Conservation (phyloP, 23 red algal genomes). For the Gracilaria domingensis region DNA sequence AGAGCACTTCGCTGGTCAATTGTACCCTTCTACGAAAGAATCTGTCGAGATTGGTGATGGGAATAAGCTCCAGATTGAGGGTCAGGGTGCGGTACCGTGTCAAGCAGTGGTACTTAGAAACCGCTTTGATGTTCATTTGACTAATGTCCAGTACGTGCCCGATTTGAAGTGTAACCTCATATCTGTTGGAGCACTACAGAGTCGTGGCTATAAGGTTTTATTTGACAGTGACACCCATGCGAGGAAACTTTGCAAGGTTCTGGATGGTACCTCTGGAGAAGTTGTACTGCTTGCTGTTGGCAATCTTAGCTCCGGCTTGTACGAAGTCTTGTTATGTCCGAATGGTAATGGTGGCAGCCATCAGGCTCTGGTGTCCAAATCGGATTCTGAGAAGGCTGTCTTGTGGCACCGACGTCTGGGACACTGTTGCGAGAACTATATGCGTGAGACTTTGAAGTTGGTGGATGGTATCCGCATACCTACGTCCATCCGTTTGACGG, state of each 20-base stretch:
- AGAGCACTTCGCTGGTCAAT: neutral
- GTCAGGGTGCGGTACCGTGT: neutral
- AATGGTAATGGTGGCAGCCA: neutral
- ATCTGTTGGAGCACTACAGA: slow-evolving; percentile 12
- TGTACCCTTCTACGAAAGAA: neutral
- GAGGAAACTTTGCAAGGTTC: neutral
- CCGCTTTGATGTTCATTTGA: neutral
- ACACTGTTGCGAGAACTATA: neutral
- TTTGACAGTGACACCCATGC: slow-evolving; percentile 1
- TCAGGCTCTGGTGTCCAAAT: neutral
- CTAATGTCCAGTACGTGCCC: slow-evolving; percentile 2
- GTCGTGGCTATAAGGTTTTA: neutral
- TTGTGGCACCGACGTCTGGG: slow-evolving; percentile 1
- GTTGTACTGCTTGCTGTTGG: neutral
- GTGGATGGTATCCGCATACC: slow-evolving; percentile 31
- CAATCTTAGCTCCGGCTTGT: no score
- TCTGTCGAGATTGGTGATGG: slow-evolving; percentile 36
- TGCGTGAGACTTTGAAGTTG: neutral
- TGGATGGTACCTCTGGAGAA: neutral
- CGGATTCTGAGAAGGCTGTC: neutral
- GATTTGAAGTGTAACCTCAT: slow-evolving; percentile 12
- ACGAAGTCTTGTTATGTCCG: no score
- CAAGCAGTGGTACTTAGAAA: no score
- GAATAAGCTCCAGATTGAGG: neutral
- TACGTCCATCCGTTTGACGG: neutral